These are phyloP conservation scores for Globisporangium acanthophoron DNA, from an alignment of 352 stramenopile genomes.

Conservation along the genomic window DNA sequence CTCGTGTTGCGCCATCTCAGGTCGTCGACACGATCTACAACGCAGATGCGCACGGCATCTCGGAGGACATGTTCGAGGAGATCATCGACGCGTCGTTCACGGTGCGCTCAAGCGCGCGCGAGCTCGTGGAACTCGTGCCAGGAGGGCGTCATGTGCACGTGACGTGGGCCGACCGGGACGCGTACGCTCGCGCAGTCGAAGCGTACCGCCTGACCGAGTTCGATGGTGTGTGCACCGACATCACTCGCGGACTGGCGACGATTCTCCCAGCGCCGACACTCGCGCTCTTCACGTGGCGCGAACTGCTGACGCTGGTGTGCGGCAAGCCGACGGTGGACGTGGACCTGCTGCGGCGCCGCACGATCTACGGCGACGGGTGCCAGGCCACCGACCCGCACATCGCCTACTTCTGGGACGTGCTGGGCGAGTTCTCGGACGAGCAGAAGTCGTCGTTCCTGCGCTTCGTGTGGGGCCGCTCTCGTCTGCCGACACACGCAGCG, in stretches of 20 bases:
- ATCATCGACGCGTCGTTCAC: slow-evolving; percentile 90
- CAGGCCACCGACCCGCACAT: slow-evolving; percentile 84
- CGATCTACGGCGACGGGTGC: slow-evolving; percentile 89
- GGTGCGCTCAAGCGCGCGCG: slow-evolving; percentile 73
- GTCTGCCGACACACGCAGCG: slow-evolving; percentile 84
- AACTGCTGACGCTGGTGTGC: slow-evolving; percentile 87
- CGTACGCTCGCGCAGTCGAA: slow-evolving; percentile 77
- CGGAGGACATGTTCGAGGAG: slow-evolving; percentile 84
- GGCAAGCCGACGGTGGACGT: slow-evolving; percentile 88
- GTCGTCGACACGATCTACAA: slow-evolving; percentile 88
- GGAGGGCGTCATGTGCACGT: slow-evolving; percentile 78
- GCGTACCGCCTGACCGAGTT: slow-evolving; percentile 80
- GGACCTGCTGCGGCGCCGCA: slow-evolving; percentile 73
- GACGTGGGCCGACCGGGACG: slow-evolving; percentile 87
- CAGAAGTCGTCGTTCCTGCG: slow-evolving; percentile 89
- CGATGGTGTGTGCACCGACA: slow-evolving; percentile 59
- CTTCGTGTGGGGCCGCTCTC: slow-evolving; percentile 85
- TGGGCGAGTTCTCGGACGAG: slow-evolving; percentile 82
- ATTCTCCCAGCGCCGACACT: slow-evolving; percentile 81
- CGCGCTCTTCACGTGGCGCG: slow-evolving; percentile 83
- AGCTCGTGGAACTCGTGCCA: slow-evolving; percentile 77
- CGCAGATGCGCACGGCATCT: slow-evolving; percentile 72
- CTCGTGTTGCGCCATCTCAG: slow-evolving; percentile 15
- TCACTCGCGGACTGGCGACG: slow-evolving; percentile 76
- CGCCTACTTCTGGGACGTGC: slow-evolving; percentile 88